A percentile compares a stretch with the other conserved stretches of the same genome.
Evolutionary conservation across 1,284 basidiomycete species (phyloP).

Genomic region (Ceratobasidium sp.): DNA sequence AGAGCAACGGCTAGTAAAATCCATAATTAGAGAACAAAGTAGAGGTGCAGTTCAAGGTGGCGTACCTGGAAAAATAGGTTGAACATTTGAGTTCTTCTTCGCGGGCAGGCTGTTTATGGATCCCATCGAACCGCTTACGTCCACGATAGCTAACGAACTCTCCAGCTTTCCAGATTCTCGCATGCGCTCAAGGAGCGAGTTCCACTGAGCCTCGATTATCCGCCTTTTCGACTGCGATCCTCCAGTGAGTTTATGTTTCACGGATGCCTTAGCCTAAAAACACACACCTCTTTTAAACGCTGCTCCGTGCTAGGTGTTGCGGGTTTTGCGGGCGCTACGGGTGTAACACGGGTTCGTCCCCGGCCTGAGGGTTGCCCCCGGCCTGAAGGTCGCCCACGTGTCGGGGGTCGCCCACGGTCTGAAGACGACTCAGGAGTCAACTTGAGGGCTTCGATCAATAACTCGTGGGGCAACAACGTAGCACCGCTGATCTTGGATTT

Average conservation of each 20-base stretch:
- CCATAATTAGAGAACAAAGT: no score
- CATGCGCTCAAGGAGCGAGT: constrained; percentile 64
- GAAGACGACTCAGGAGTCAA: no score
- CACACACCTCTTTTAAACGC: constrained; percentile 32
- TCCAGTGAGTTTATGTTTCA: neutral
- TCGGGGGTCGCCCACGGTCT: constrained; percentile 29
- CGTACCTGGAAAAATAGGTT: constrained; percentile 63
- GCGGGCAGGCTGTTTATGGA: neutral
- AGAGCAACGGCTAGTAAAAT: constrained; percentile 62
- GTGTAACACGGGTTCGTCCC: no score
- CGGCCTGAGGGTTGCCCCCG: no score
- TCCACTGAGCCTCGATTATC: constrained; percentile 73
- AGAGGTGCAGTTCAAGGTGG: neutral
- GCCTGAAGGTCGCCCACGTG: neutral
- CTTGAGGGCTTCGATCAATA: constrained; percentile 58
- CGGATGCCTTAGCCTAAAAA: neutral
- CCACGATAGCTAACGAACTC: constrained; percentile 72
- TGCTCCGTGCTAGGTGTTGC: constrained; percentile 29
- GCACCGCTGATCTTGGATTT: no score
- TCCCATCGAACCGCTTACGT: constrained; percentile 80
- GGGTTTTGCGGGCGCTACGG: constrained; percentile 6
- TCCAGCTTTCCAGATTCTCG: constrained; percentile 65
- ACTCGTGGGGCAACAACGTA: constrained; percentile 68
- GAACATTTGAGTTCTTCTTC: constrained; percentile 23
- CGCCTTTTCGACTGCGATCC: constrained; percentile 53